Percentiles rank a stretch among this genome's conserved stretches.
Conservation (phyloP, 306 rosid genomes). For the Casuarina glauca region DNA sequence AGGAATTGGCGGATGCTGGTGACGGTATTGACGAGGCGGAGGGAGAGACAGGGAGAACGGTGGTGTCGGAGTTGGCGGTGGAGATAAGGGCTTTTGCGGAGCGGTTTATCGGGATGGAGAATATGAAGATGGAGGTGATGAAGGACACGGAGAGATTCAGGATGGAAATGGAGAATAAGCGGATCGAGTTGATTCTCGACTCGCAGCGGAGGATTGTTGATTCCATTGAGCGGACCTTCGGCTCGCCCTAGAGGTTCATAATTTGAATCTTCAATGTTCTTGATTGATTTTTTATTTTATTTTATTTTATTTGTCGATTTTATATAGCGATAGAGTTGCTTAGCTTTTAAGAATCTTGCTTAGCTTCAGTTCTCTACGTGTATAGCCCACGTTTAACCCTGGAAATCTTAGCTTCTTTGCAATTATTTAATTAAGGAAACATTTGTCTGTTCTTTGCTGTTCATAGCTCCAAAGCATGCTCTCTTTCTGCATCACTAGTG, state of each 20-base stretch:
- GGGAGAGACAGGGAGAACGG: slow-evolving; percentile 7
- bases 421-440: neutral
- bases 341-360: neutral
- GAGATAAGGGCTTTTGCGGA: slow-evolving; percentile 65
- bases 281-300: neutral
- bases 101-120: slow-evolving; percentile 67
- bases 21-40: slow-evolving; percentile 8
- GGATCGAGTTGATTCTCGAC: slow-evolving; percentile 60
- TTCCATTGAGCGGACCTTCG: slow-evolving; percentile 67
- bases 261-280: slow-evolving; percentile 23
- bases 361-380: neutral
- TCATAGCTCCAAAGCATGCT: neutral
- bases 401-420: neutral
- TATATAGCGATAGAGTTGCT: neutral
- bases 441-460: neutral
- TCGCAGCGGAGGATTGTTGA: slow-evolving; percentile 66
- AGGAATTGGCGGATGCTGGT: neutral
- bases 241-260: slow-evolving; percentile 43
- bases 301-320: neutral
- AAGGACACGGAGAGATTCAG: slow-evolving; percentile 73
- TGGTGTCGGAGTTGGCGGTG: slow-evolving; percentile 46
- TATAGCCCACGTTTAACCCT: neutral
- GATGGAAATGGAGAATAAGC: slow-evolving; percentile 79
- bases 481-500: neutral
- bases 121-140: slow-evolving; percentile 73